phyloP scores from a whole-genome alignment of 768 basidiomycete species.

The Agaricus bisporus region DNA sequence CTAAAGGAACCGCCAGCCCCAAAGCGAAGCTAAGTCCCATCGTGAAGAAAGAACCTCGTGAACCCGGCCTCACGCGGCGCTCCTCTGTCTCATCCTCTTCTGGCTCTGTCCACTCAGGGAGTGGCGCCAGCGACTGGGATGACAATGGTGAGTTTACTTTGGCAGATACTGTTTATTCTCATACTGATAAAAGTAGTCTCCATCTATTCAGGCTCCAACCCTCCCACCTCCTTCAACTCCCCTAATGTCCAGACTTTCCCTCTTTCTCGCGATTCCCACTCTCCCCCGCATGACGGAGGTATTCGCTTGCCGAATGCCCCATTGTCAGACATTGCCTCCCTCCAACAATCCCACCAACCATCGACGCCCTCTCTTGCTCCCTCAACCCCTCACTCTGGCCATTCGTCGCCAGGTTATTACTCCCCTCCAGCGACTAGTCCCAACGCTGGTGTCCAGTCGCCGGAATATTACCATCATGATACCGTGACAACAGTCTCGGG shows the following conservation, averaged over 20 bases:
- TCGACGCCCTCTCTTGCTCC: slow-evolving; percentile 15
- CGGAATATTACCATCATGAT: slow-evolving; percentile 15
- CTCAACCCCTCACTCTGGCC: slow-evolving; percentile 18
- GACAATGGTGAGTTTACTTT: slow-evolving; percentile 53
- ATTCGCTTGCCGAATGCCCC: slow-evolving; percentile 75
- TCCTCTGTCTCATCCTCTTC: slow-evolving; percentile 54
- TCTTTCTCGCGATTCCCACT: slow-evolving; percentile 47
- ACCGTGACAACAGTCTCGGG: not conserved
- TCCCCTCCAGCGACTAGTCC: slow-evolving; percentile 14
- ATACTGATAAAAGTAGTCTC: slow-evolving; percentile 31
- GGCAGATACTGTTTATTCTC: slow-evolving; percentile 12
- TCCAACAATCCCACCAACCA: slow-evolving; percentile 15
- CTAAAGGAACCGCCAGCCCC: slow-evolving; percentile 29
- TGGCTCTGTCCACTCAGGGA: slow-evolving; percentile 48
- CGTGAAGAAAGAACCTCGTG: slow-evolving; percentile 63
- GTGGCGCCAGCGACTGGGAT: slow-evolving; percentile 75
- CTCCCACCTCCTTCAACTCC: slow-evolving; percentile 63
- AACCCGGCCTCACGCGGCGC: slow-evolving; percentile 47
- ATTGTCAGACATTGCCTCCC: slow-evolving; percentile 60
- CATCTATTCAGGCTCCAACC: slow-evolving; percentile 53
- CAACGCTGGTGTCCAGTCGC: slow-evolving; percentile 6
- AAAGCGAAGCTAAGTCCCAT: slow-evolving; percentile 28
- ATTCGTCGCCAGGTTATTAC: slow-evolving; percentile 20
- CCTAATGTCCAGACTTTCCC: slow-evolving; percentile 55
- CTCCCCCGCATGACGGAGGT: slow-evolving; percentile 38